Evolutionary conservation across 768 basidiomycete species (phyloP).

Genomic region (Gloeostereum incarnatum): DNA sequence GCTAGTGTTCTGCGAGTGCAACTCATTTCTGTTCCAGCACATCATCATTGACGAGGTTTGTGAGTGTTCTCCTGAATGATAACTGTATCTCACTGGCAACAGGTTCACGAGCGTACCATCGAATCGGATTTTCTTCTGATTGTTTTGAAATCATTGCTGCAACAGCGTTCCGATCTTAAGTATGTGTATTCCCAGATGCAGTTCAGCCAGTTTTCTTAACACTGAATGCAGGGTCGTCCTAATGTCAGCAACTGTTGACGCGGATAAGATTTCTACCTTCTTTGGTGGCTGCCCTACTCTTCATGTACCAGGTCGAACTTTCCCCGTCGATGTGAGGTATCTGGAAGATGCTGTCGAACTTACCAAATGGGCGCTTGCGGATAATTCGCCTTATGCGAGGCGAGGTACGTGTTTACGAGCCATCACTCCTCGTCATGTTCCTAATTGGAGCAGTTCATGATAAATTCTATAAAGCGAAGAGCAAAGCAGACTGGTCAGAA

Average conservation of each 20-base stretch:
- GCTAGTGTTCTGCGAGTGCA: constrained; percentile 3
- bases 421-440: neutral
- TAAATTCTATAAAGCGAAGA: constrained; percentile 56
- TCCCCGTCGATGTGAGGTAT: constrained; percentile 79
- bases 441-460: constrained; percentile 36
- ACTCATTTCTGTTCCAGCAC: constrained; percentile 41
- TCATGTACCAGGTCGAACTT: constrained; percentile 89
- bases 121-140: constrained; percentile 97
- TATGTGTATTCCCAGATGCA: constrained; percentile 22
- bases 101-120: constrained; percentile 95
- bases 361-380: constrained; percentile 69
- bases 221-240: constrained; percentile 60
- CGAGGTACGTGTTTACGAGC: constrained; percentile 37
- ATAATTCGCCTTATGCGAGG: constrained; percentile 74
- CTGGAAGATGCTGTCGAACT: constrained; percentile 89
- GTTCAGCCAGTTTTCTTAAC: neutral
- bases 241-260: constrained; percentile 96
- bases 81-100: constrained; percentile 1
- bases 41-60: constrained; percentile 90
- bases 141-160: constrained; percentile 77
- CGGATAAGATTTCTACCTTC: constrained; percentile 80
- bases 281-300: constrained; percentile 77
- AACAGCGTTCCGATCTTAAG: constrained; percentile 80
- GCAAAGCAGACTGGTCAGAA: constrained; percentile 71
- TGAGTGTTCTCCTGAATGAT: constrained; percentile 1